Evolutionary conservation across 2,329 filamentous ascomycete species (phyloP).

Genomic region (Phaeoacremonium minimum): DNA sequence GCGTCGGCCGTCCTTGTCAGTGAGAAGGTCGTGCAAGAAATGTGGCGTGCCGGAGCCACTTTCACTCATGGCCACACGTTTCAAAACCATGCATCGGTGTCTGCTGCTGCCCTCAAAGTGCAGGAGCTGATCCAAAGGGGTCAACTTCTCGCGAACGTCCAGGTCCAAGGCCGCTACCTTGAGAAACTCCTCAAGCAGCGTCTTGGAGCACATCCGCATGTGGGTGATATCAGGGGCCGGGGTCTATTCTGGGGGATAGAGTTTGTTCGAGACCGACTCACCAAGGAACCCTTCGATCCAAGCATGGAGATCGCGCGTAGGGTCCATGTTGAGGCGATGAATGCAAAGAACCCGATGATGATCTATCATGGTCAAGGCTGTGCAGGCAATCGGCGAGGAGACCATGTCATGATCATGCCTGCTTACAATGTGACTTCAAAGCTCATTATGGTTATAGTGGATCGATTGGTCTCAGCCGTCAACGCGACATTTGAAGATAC

Average conservation of each 20-base stretch:
- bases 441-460: constrained; percentile 51
- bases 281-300: constrained; percentile 14
- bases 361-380: constrained; percentile 58
- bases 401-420: constrained; percentile 59
- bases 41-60: constrained; percentile 22
- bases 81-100: constrained; percentile 55
- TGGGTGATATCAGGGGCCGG: constrained; percentile 57
- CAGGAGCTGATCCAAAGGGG: constrained; percentile 55
- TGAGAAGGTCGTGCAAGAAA: constrained; percentile 40
- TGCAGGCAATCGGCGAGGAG: constrained; percentile 50
- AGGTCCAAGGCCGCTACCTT: constrained; percentile 45
- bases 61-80: constrained; percentile 57
- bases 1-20: constrained; percentile 57
- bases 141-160: constrained; percentile 54
- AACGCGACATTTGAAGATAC: constrained; percentile 27
- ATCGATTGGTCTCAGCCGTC: constrained; percentile 38
- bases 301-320: constrained; percentile 8
- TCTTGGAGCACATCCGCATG: constrained; percentile 39
- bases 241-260: constrained; percentile 55
- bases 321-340: constrained; percentile 18
- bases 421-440: constrained; percentile 51
- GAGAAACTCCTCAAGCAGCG: constrained; percentile 33
- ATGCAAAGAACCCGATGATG: constrained; percentile 41
- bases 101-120: constrained; percentile 59
- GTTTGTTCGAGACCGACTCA: constrained; percentile 15